Evolutionary conservation across 2,329 filamentous ascomycete species (phyloP).

Genomic region (Trichoderma koningiopsis): DNA sequence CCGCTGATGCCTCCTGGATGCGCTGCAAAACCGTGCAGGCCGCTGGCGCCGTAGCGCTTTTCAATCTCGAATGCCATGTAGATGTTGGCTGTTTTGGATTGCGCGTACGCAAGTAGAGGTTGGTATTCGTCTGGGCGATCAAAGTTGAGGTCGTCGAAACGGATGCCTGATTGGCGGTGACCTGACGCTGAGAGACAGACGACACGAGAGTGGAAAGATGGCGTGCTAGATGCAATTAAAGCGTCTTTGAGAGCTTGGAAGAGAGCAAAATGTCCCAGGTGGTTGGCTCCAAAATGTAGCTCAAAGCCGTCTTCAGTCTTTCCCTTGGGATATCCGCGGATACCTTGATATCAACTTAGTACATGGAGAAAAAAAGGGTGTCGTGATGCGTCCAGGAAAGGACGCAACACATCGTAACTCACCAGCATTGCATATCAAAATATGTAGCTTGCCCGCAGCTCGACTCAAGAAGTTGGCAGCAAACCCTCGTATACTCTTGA

Average conservation of each 20-base stretch:
- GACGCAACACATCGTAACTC: background rate
- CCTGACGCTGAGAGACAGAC: conserved; percentile 47
- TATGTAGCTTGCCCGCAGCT: conserved; percentile 30
- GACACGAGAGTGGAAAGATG: conserved; percentile 46
- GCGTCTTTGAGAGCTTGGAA: conserved; percentile 48
- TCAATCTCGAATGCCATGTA: conserved; percentile 54
- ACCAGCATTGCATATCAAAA: conserved; percentile 49
- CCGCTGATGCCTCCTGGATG: conserved; percentile 15
- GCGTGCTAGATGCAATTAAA: conserved; percentile 31
- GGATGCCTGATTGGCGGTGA: conserved; percentile 39
- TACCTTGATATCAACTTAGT: conserved; percentile 25
- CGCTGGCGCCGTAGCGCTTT: conserved; percentile 45
- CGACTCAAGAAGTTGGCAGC: conserved; percentile 29
- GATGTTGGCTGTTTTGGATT: conserved; percentile 55
- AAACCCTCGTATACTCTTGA: conserved; percentile 37
- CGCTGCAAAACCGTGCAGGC: conserved; percentile 39
- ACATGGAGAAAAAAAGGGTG: background rate
- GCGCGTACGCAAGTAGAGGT: conserved; percentile 46
- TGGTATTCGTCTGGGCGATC: conserved; percentile 29
- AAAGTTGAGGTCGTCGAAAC: conserved; percentile 29
- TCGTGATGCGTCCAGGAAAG: background rate
- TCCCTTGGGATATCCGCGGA: conserved; percentile 44
- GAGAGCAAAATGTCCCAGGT: conserved; percentile 48
- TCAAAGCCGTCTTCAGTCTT: conserved; percentile 51
- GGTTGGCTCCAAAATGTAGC: conserved; percentile 53